Base-by-base conservation (phyloP, 768 basidiomycete genomes). In the Suillus plorans region DNA sequence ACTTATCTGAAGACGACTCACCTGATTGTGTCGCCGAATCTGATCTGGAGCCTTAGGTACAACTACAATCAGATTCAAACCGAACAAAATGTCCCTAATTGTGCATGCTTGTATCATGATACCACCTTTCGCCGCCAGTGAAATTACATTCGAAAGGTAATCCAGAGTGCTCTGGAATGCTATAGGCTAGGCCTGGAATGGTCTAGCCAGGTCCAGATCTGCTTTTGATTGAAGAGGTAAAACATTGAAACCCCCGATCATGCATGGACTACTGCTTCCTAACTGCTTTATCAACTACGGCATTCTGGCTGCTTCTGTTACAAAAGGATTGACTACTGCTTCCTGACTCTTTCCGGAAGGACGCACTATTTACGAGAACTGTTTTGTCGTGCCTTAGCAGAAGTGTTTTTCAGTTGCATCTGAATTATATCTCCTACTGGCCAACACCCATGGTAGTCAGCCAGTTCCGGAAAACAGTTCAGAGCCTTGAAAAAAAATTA, bases 401-500 rank as follows among this genome's bases (percentile, higher is more conserved):
- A 25, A 6, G 22, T 49, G 4, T 49, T 22, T 25, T 66, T 66
- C 13, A 63, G 47, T 4, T 25, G 53, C 12, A 66, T 44, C 20
- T 57, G 52, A 16, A 66, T 63, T 3, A 66, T 18, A 47, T 63
- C 44, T 2, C 22, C 5, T 2, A 66, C 12, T 10, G 62, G 61
- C 55, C 61, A 66, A 22, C 34, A 42, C 14, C 44, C 22, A 5
- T 63, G 20, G 22, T 57, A 66, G 12, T 42, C 41, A 5, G 55
- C 12, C 2, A 63, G 57, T 7, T 45, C 18, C 1, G 41, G 25
- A 37, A 53, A 63, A 42, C 0, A 10, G 10, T 0, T 5, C 0
- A 47, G n/a, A 49, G 47, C 47, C 47, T 49, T 6, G 0, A 25
- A 22, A 22, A 6, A 13, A 49, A 14, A 22, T 49, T 13, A 49